Conservation (phyloP, 2,329 filamentous ascomycete species). For the Trichoderma arundinaceum region DNA sequence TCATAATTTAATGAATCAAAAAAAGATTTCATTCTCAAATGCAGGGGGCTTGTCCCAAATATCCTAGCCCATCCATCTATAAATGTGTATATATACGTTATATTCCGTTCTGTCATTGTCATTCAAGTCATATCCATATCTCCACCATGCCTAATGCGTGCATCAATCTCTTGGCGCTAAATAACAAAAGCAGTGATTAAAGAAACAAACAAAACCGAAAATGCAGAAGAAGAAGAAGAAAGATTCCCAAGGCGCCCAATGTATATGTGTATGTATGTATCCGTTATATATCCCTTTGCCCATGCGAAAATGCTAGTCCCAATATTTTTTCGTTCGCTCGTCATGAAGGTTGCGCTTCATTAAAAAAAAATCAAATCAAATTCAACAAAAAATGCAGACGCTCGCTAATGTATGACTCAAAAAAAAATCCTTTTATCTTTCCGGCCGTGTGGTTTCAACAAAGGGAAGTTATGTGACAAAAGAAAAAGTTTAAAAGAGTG, state of each 20-base stretch:
- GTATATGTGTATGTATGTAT: constrained; percentile 23
- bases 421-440: constrained; percentile 19
- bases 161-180: constrained; percentile 20
- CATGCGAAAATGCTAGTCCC: constrained; percentile 9
- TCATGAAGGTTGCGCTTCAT: constrained; percentile 16
- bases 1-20: neutral
- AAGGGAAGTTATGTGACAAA: constrained; percentile 21
- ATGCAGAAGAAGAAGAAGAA: neutral
- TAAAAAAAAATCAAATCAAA: neutral
- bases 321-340: constrained; percentile 20
- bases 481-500: constrained; percentile 13
- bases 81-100: constrained; percentile 10
- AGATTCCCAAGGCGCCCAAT: constrained; percentile 19
- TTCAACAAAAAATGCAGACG: constrained; percentile 16
- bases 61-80: constrained; percentile 7
- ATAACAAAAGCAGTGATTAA: neutral
- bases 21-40: constrained; percentile 10
- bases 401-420: constrained; percentile 8
- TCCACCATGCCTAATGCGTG: neutral
- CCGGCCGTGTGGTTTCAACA: constrained; percentile 18
- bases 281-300: constrained; percentile 20
- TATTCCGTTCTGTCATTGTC: constrained; percentile 2
- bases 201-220: neutral
- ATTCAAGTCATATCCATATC: neutral
- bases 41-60: neutral